Percentiles rank a stretch among this genome's conserved stretches.
phyloP scores from a whole-genome alignment of 2,329 filamentous ascomycete genomes.

The Pseudogymnoascus sp. region DNA sequence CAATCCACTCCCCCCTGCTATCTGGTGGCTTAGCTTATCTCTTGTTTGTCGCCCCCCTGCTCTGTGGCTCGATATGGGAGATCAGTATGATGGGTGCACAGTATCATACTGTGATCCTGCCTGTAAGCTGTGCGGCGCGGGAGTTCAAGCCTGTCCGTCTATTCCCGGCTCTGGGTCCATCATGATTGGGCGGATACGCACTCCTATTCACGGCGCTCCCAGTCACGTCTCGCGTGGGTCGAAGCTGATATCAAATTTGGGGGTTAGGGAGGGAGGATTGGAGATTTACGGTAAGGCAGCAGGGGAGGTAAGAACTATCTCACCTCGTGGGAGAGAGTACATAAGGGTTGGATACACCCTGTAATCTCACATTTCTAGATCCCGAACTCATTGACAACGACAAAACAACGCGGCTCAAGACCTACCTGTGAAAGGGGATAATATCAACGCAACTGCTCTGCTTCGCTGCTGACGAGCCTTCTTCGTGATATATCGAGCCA shows the following conservation, averaged over 20 bases:
- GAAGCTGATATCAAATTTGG: background rate
- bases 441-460: background rate
- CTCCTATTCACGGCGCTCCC: background rate
- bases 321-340: background rate
- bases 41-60: background rate
- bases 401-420: background rate
- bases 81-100: background rate
- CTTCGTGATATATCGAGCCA: background rate
- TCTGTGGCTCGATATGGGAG: background rate
- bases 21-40: slow-evolving; percentile 6
- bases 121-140: background rate
- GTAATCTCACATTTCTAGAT: background rate
- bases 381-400: background rate
- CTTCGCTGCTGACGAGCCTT: background rate
- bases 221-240: background rate
- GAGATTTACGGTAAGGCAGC: background rate
- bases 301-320: background rate
- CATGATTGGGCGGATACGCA: background rate
- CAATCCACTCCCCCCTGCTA: slow-evolving; percentile 5
- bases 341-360: background rate
- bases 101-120: background rate
- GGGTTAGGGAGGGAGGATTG: background rate
- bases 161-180: background rate
- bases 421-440: background rate
- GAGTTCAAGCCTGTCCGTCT: background rate